Evolutionary conservation across 768 basidiomycete genomes (phyloP), one percentile per base, ranked within the genome.

Genomic region (Tulasnella sp.): DNA sequence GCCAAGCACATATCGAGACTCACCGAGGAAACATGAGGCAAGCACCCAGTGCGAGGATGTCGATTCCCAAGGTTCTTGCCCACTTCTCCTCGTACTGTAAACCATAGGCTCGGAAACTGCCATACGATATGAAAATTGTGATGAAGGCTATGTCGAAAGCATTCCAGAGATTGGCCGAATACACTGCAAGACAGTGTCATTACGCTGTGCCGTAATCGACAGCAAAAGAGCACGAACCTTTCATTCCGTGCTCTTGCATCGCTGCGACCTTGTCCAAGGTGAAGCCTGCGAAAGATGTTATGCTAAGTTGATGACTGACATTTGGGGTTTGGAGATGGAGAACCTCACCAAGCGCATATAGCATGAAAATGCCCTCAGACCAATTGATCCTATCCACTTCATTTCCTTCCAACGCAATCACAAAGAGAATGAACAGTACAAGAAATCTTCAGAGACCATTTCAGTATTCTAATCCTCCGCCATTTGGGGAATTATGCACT

Each of bases 91-190:
- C 84, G 75, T 92, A 86, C 82, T 91, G 90, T n/a, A 94, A 86
- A 9, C 97, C 97, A 81, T 95, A 94, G 31, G 93, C 81, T 72
- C 97, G 90, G 41, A 96, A 89, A n/a, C 88, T 85, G 9, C 91
- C 90, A 86, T 98, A 98, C 6, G 93, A 87, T 18, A 89, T 89
- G 85, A 91, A 98, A 24, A 94, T 90, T 18, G 94, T 92, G 72
- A 98, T 92, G 86, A 98, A 96, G 73, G 95, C 94, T 77, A 97
- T 83, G 85, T 98, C 97, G 84, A 98, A 98, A 0, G 96, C 96
- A 82, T 98, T 97, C 94, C 93, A 83, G 12, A 81, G 58, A 73
- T 85, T 85, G 46, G 85, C 83, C 18, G 83, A 83, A 77, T 84
- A 85, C 18, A 85, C 84, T 84, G 50, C 16, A 73, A 48, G 3